Base-by-base conservation (phyloP, 495 filamentous ascomycete genomes). In the Talaromyces thailandensis region DNA sequence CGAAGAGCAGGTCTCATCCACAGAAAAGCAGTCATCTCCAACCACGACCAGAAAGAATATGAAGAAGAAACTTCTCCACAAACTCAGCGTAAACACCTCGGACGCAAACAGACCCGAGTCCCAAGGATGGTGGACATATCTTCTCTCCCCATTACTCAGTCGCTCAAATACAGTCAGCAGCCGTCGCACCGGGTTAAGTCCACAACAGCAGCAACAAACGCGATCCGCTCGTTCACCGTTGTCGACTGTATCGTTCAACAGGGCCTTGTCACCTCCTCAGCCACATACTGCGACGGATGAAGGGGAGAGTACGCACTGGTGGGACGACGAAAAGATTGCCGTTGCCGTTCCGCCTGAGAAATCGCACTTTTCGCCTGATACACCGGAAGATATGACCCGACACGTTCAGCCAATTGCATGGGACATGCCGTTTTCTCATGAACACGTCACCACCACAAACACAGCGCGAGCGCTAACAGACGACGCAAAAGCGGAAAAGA, bases 91-190 rank as follows among this genome's bases (percentile, higher is more conserved):
- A 53, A 78, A 73, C 50, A 62, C 62, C 37, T 81, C 77, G 11
- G 71, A 82, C 43, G 68, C 73, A 6, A 82, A 81, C 43, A 81
- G 84, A 51, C 80, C 81, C 11, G 76, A 82, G 37, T 91, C 90
- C 4, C 81, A 84, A 37, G 91, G 91, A 11, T 96, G 92, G 92
- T 96, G 92, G 92, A 92, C 90, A 63, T 82, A 88, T 63, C 82
- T 96, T 48, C 86, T 87, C 2, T 92, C 91, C 1, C 92, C 92
- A 0, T 87, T 96, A 61, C 67, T 85, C 45, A 73, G 78, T 21
- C 69, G 75, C 5, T 76, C 77, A 12, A 79, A 72, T 64, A 75
- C 76, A 6, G 43, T 70, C 1, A 64, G 66, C 8, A 68, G 69
- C 40, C 63, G 67, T 9, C 72, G 64, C 52, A 73, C 70, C n/a